Base-by-base conservation (phyloP, 352 stramenopile species). In the Globisporangium parvum region DNA sequence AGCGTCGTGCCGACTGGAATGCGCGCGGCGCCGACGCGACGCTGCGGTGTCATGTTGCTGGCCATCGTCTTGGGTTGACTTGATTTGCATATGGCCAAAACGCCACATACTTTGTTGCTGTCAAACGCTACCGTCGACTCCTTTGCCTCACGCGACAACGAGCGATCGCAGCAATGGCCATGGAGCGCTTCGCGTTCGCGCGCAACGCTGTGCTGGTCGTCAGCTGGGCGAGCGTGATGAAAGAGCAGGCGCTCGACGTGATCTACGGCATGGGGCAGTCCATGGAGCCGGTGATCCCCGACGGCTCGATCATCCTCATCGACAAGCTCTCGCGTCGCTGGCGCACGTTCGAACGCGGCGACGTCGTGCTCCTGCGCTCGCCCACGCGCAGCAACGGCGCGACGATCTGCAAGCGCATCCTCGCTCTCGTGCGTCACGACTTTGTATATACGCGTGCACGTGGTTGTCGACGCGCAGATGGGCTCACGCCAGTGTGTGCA, bases 401-500 rank as follows among this genome's bases (percentile, higher is more conserved):
- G 47, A 91, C 79, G 50, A 83, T 96, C 37, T 91, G 80, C 62
- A 96, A 96, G 73, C 82, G 88, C 51, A 85, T 96, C 47, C 64
- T 95, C 31, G 88, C 85, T 3, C 51, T 94, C 67, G 84, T 91
- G 71, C 20, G 26, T 59, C 20, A 12, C 9, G 24, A 46, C 42
- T 54, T 17, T 44, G 15, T 62, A 21, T 33, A 23, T 24, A 26
- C 20, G 26, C n/a, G 41, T 24, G 20, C 23, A 18, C 17, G 39
- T 44, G 14, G 39, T 8, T 18, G 39, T 9, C 18, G 15, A 44
- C 14, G 20, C 39, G 6, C 24, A 6, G 12, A 12, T 37, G 10
- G 5, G 6, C 31, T 37, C 31, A 37, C 31, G 8, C 31, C 10
- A 10, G 31, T 14, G 10, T 47, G 14, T 47, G 40, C 15, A 17